Evolutionary conservation across 2,329 filamentous ascomycete genomes (phyloP), one percentile per base, ranked within the genome.

Genomic region (Aspergillus amoenus): DNA sequence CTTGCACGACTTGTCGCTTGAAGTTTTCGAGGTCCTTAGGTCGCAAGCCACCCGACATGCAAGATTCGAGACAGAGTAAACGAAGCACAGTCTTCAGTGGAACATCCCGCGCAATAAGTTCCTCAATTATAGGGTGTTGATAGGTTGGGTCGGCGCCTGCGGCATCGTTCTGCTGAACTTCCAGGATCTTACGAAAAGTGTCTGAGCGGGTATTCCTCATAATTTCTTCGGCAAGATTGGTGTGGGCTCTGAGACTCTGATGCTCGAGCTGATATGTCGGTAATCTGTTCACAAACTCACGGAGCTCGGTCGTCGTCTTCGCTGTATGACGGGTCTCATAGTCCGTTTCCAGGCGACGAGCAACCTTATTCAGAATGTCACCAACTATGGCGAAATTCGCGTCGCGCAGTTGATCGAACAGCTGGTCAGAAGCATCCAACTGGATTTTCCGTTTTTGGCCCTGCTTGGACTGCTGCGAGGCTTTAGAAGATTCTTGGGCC

Each of bases 341-440:
- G 69, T 97, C 93, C 65, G 80, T 90, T 68, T 89, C 90, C 22
- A 99, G 79, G 12, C 93, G 87, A 30, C 92, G 87, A 4, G 94
- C 95, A 12, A 95, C 90, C 71, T 93, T 93, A 74, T 97, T 96
- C 60, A 99, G 81, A 8, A 95, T 79, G 52, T 86, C 88, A 13
- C 94, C 94, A 40, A 99, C 92, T 54, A 96, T 92, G 37, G 93
- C 93, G 72, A 97, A 99, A 71, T 99, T 99, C 41, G 90, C 87
- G 71, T 97, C 91, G 55, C 93, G 87, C 4, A 99, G 81, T 64
- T 95, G 89, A 47, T 88, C 87, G 70, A 93, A 99, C 11, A 99
- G 81, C 62, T 90, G 89, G 71, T 99, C 95, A 13, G 88, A 91
- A 3, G 90, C 90, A 71, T 97, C 93, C 1, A 99, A 83, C 67